Base-by-base conservation (phyloP, 2,329 filamentous ascomycete genomes). In the Pezicula rhizophila region DNA sequence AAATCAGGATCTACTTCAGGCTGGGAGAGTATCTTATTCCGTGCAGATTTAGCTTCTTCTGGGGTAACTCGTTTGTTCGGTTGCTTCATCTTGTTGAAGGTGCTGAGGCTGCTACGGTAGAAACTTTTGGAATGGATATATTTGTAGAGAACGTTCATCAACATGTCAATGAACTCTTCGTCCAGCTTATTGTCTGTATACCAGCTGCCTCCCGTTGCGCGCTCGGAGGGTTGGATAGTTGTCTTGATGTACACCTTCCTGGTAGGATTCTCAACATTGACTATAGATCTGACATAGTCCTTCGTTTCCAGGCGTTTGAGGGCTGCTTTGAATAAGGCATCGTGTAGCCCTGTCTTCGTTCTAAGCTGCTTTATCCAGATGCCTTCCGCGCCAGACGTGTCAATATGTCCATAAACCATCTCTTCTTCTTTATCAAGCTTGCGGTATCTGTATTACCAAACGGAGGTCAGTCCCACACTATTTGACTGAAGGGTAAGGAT, bases 181-280 rank as follows among this genome's bases (percentile, higher is more conserved):
- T 99, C 93, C 11, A 97, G 78, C 56, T 91, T 87, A 46, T 89
- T 88, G 54, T 96, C 90, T 7, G 88, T 91, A 66, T 93, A 96
- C 89, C 92, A 99, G 8, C 89, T 87, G 2, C 93, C 93, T 42
- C 93, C 93, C 0, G 90, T 95, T 42, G 95, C 88, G 53, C 93
- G 87, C 53, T 96, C 91, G 47, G 85, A 89, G 0, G 93, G 92
- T 10, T 83, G 81, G 52, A 99, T 79, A 54, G 85, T 84, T 47
- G 85, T 82, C 62, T 96, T 84, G 77, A 99, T 95, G 75, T 93
- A 99, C 79, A 95, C 96, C 70, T 95, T 96, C 65, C 93, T 87
- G 57, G 85, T 87, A 25, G 89, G 89, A 63, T 87, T 85, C 70
- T 95, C 90, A 68, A 95, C 90, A 67, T 86, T 93, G 70, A 92